Percentiles rank a stretch among this genome's conserved stretches.
phyloP scores from a whole-genome alignment of 352 stramenopile species.

The Pythium rhizo-oryzae region DNA sequence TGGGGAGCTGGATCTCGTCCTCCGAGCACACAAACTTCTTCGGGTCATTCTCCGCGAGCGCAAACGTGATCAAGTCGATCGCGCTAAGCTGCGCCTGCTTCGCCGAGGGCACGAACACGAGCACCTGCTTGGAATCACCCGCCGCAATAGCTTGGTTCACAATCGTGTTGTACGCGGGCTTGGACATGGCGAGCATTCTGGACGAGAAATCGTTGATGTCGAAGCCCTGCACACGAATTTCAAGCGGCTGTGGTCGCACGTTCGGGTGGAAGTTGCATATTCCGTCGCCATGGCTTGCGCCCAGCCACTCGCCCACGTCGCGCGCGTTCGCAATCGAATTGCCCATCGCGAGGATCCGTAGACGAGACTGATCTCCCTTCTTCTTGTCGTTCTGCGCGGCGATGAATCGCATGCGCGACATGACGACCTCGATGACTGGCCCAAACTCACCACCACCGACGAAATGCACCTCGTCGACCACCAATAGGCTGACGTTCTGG shows the following conservation, averaged over 20 bases:
- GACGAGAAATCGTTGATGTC: slow-evolving; percentile 97
- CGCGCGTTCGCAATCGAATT: slow-evolving; percentile 97
- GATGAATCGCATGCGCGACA: slow-evolving; percentile 98
- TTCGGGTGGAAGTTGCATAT: slow-evolving; percentile 96
- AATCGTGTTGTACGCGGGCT: slow-evolving; percentile 97
- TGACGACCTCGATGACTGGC: slow-evolving; percentile 97
- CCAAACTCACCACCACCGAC: slow-evolving; percentile 89
- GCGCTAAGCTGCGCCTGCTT: slow-evolving; percentile 98
- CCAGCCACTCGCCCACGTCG: slow-evolving; percentile 99
- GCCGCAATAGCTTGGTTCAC: slow-evolving; percentile 61
- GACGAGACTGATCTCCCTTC: slow-evolving; percentile 40
- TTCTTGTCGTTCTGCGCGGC: slow-evolving; percentile 88
- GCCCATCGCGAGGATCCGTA: slow-evolving; percentile 95
- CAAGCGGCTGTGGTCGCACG: slow-evolving; percentile 95
- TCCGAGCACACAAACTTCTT: slow-evolving; percentile 59
- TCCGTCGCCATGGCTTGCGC: slow-evolving; percentile 87
- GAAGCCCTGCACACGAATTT: slow-evolving; percentile 98
- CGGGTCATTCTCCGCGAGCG: slow-evolving; percentile 82
- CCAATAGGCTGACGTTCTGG: slow-evolving; percentile 93
- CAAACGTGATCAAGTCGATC: slow-evolving; percentile 99
- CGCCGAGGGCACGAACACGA: slow-evolving; percentile 98
- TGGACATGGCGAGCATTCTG: slow-evolving; percentile 98
- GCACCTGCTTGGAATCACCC: slow-evolving; percentile 79
- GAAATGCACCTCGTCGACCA: slow-evolving; percentile 98
- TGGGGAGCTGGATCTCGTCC: slow-evolving; percentile 44